Evolutionary conservation across 371 early-diverging fungal genomes (phyloP).

Genomic region (Mucor ambiguus): DNA sequence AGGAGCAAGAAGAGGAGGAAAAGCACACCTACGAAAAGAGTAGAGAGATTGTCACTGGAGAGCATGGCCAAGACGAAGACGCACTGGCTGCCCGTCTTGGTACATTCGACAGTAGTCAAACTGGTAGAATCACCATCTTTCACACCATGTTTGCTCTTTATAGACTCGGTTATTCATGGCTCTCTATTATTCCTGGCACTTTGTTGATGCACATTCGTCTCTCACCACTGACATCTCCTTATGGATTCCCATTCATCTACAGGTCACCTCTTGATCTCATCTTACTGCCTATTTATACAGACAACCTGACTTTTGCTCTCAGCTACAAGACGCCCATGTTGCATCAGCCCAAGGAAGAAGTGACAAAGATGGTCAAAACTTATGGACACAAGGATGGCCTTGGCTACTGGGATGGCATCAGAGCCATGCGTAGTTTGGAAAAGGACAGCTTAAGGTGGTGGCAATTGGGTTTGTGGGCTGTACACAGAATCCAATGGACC

Average conservation of each 20-base stretch:
- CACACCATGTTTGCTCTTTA: conserved; percentile 48
- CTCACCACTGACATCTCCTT: conserved; percentile 49
- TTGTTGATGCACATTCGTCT: conserved; percentile 42
- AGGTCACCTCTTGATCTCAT: conserved; percentile 39
- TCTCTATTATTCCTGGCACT: conserved; percentile 41
- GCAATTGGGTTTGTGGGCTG: conserved; percentile 35
- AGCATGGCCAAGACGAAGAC: conserved; percentile 1
- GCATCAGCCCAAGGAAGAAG: conserved; percentile 16
- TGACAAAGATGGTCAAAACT: conserved; percentile 20
- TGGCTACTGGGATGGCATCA: conserved; percentile 43
- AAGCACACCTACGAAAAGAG: conserved; percentile 9
- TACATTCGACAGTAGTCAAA: conserved; percentile 30
- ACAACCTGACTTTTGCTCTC: conserved; percentile 26
- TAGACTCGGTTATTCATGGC: conserved; percentile 38
- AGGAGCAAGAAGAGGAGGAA: conserved; percentile 16
- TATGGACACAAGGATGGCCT: conserved; percentile 33
- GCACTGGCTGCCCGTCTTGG: conserved; percentile 19
- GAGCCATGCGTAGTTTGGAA: conserved; percentile 32
- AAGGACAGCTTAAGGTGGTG: conserved; percentile 36
- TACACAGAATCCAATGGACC: conserved; percentile 46
- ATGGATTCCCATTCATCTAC: conserved; percentile 46
- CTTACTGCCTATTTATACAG: conserved; percentile 46
- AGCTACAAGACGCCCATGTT: conserved; percentile 29
- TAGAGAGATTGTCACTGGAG: not conserved
- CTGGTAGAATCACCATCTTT: conserved; percentile 38